Evolutionary conservation across 202 grass and related monocot genomes (phyloP).

Genomic region (Zoysia matrella): DNA sequence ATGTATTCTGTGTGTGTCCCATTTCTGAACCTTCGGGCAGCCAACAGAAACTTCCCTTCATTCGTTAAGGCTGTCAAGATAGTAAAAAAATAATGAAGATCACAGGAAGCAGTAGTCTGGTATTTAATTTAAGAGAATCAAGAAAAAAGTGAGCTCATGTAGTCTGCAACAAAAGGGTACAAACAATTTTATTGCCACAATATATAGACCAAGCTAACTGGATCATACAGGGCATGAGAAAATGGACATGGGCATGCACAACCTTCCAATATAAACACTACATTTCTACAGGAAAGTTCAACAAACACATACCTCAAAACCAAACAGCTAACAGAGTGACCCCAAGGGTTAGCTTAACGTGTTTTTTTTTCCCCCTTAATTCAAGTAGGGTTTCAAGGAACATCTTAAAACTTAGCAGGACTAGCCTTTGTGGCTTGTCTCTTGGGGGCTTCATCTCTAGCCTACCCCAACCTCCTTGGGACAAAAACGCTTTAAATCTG

Average conservation of each 20-base stretch:
- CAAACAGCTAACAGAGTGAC: conserved; percentile 10
- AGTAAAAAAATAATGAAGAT: conserved; percentile 27
- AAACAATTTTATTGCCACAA: background rate
- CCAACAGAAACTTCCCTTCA: conserved; percentile 87
- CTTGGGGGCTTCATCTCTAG: too few species aligned
- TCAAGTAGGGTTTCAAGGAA: background rate
- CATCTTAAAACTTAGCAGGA: conserved; percentile 14
- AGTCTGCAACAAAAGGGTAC: background rate
- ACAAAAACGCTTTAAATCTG: background rate
- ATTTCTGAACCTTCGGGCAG: conserved; percentile 73
- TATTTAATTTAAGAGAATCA: conserved; percentile 6
- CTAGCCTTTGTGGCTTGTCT: too few species aligned
- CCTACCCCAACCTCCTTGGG: too few species aligned
- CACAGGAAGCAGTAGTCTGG: background rate
- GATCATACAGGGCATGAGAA: background rate
- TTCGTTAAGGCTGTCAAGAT: conserved; percentile 66
- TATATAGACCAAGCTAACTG: conserved; percentile 28
- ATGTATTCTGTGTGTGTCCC: conserved; percentile 73
- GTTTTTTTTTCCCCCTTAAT: background rate
- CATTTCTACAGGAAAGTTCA: background rate
- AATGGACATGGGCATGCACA: background rate
- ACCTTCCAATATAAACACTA: background rate
- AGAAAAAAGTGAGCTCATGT: background rate
- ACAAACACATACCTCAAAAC: background rate
- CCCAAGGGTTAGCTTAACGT: background rate